These are phyloP conservation scores for Xylariaceae sp. DNA, from an alignment of 2,329 filamentous ascomycete genomes.

Conservation along the genomic window DNA sequence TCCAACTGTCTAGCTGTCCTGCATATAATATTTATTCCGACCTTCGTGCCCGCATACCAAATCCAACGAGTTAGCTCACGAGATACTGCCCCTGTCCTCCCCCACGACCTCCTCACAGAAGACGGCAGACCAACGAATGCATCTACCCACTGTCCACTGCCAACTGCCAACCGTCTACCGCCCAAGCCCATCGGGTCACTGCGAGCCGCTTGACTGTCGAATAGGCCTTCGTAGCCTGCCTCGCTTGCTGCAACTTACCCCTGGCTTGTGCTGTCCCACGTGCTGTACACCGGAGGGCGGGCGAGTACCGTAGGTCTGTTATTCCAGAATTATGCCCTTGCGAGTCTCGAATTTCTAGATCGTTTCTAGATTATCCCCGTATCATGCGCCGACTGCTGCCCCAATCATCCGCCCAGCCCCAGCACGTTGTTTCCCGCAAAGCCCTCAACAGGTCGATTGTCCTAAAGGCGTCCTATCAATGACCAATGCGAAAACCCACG, in stretches of 20 bases:
- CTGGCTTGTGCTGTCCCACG: conserved; percentile 27
- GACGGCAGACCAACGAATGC: conserved; percentile 6
- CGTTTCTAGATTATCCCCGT: conserved; percentile 25
- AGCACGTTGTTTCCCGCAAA: conserved; percentile 21
- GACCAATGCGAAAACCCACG: conserved; percentile 34
- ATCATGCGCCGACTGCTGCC: conserved; percentile 34
- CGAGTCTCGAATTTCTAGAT: conserved; percentile 25
- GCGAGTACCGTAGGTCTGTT: conserved; percentile 14
- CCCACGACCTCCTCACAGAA: neutral
- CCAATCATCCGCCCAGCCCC: conserved; percentile 30
- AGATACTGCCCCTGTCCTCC: conserved; percentile 7
- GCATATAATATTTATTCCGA: conserved; percentile 40
- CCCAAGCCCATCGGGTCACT: neutral
- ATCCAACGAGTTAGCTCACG: conserved; percentile 18
- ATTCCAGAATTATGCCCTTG: conserved; percentile 18
- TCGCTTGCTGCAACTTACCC: conserved; percentile 24
- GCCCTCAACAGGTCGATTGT: conserved; percentile 12
- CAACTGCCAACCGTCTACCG: conserved; percentile 9
- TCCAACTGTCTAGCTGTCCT: conserved; percentile 32
- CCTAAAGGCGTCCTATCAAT: conserved; percentile 38
- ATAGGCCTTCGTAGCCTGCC: conserved; percentile 22
- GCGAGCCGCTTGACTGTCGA: conserved; percentile 15
- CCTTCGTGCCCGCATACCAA: conserved; percentile 27
- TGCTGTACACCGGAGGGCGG: conserved; percentile 25
- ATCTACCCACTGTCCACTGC: conserved; percentile 18